Evolutionary conservation across 345 rosid species (phyloP).

Genomic region (Acer campestre): DNA sequence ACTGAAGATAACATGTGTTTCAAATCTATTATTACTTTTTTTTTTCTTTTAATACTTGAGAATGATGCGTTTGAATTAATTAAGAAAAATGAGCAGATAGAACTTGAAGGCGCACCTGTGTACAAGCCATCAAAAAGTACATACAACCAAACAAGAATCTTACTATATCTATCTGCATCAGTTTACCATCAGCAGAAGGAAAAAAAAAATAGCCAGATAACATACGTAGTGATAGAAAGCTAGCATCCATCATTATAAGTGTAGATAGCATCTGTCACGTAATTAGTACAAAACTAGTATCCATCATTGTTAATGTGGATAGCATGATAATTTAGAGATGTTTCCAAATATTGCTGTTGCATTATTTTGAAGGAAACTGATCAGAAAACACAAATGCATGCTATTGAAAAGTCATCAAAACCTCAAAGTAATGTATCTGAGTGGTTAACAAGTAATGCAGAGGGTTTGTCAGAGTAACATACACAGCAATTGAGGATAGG

Average conservation of each 20-base stretch:
- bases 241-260: not conserved
- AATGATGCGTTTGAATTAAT: not conserved
- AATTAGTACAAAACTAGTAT: too few relatives aligned
- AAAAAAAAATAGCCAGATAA: not conserved
- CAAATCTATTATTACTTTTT: too few relatives aligned
- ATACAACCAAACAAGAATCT: not conserved
- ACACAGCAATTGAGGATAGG: not conserved
- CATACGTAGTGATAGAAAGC: not conserved
- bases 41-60: too few relatives aligned
- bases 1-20: not conserved
- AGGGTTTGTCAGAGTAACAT: too few relatives aligned
- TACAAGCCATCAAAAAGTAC: not conserved
- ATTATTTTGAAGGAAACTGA: too few relatives aligned
- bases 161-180: not conserved
- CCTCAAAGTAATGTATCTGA: not conserved
- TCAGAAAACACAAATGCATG: not conserved
- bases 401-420: not conserved
- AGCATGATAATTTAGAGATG: too few relatives aligned
- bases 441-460: not conserved
- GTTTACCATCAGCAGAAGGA: not conserved
- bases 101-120: not conserved
- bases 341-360: too few relatives aligned
- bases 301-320: too few relatives aligned
- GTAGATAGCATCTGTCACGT: not conserved
- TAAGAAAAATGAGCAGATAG: not conserved